Percentiles rank a stretch among this genome's conserved stretches.
These are phyloP conservation scores for Stagonosporopsis chrysanthemi DNA, from an alignment of 2,329 filamentous ascomycete species.

Conservation along the genomic window DNA sequence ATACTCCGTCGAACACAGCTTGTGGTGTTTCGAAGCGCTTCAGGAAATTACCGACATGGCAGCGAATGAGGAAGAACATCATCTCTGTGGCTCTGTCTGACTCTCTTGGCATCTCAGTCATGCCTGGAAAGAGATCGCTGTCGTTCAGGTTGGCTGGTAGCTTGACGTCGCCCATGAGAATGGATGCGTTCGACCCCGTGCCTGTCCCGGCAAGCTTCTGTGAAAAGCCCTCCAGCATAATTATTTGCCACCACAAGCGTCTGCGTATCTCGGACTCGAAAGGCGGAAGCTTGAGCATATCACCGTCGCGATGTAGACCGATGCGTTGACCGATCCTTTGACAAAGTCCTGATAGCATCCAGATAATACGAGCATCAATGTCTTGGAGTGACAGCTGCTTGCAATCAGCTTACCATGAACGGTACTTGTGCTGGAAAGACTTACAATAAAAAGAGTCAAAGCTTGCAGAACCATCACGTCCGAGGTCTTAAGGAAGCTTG, in stretches of 20 bases:
- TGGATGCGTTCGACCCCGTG: slow-evolving; percentile 42
- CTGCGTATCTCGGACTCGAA: slow-evolving; percentile 66
- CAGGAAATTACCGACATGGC: slow-evolving; percentile 53
- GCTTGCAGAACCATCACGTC: slow-evolving; percentile 73
- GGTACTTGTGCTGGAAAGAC: slow-evolving; percentile 16
- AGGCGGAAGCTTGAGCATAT: slow-evolving; percentile 59
- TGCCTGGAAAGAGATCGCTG: slow-evolving; percentile 53
- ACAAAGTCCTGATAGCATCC: slow-evolving; percentile 69
- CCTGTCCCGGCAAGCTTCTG: slow-evolving; percentile 64
- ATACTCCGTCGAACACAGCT: slow-evolving; percentile 35
- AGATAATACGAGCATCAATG: slow-evolving; percentile 63
- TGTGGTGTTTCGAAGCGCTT: slow-evolving; percentile 23
- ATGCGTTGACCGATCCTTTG: slow-evolving; percentile 67
- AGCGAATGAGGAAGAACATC: slow-evolving; percentile 57
- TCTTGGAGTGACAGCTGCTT: slow-evolving; percentile 54
- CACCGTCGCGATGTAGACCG: slow-evolving; percentile 67
- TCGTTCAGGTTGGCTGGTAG: slow-evolving; percentile 64
- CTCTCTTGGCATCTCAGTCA: slow-evolving; percentile 54
- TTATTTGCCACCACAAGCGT: slow-evolving; percentile 67
- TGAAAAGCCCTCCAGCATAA: slow-evolving; percentile 65
- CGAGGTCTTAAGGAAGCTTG: slow-evolving; percentile 70
- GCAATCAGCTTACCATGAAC: background rate
- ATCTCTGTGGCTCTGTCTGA: slow-evolving; percentile 57
- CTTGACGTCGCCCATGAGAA: slow-evolving; percentile 56
- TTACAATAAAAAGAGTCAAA: slow-evolving; percentile 70